A percentile compares a stretch with the other conserved stretches of the same genome.
Conservation (phyloP, 75 land plant genomes). For the Isoetes taiwanensis region DNA sequence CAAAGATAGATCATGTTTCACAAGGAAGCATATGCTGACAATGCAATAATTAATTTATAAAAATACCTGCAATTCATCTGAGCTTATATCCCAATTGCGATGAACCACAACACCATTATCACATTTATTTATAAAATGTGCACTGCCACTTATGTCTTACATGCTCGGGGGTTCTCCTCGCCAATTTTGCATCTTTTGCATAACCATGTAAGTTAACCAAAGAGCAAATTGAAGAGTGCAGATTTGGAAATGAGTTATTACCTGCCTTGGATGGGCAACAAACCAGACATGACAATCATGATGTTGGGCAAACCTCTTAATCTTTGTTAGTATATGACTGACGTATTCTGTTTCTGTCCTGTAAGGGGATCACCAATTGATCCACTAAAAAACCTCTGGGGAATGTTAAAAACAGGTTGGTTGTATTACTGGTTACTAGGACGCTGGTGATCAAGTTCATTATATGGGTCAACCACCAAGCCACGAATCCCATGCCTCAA, state of each 20-base stretch:
- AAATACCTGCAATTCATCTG: no score
- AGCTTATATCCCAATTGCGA: conserved; percentile 69
- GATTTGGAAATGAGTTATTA: no score
- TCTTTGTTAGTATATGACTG: conserved; percentile 82
- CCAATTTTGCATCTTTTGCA: conserved; percentile 65
- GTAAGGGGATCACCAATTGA: no score
- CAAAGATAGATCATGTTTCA: no score
- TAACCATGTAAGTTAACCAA: no score
- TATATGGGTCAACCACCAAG: conserved; percentile 95
- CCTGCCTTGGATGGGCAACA: conserved; percentile 98
- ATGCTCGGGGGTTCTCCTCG: conserved; percentile 68
- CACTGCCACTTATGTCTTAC: conserved; percentile 98
- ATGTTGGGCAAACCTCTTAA: conserved; percentile 94
- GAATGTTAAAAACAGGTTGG: no score
- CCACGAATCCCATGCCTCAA: conserved; percentile 83
- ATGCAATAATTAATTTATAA: no score
- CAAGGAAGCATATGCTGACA: no score
- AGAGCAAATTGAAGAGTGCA: no score
- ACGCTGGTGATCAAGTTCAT: conserved; percentile 97
- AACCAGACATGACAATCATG: conserved; percentile 98
- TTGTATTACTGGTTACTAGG: conserved; percentile 51
- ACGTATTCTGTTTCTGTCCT: conserved; percentile 99
- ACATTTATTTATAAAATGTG: conserved; percentile 98
- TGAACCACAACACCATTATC: conserved; percentile 97
- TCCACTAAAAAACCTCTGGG: no score